These are phyloP conservation scores for Penicillium odoratum DNA, from an alignment of 495 filamentous ascomycete species.

Conservation along the genomic window DNA sequence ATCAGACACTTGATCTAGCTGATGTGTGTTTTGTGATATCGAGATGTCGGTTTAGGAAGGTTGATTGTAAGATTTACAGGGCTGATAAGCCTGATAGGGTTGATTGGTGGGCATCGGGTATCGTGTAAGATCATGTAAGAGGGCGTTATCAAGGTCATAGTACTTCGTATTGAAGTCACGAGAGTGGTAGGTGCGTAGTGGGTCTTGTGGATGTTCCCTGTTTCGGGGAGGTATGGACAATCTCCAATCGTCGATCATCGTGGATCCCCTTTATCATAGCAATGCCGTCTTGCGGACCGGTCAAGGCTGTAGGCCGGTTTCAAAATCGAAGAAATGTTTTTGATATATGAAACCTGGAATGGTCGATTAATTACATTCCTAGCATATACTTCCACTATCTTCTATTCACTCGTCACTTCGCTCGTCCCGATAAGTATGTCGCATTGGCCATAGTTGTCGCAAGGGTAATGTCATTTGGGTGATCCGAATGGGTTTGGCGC, in stretches of 20 bases:
- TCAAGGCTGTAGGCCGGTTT: neutral
- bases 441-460: conserved; percentile 7
- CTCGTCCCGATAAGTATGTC: neutral
- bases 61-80: neutral
- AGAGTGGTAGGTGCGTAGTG: neutral
- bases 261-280: neutral
- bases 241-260: conserved; percentile 6
- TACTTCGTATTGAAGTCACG: neutral
- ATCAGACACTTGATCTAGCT: neutral
- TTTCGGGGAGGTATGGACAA: neutral
- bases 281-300: neutral
- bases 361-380: conserved; percentile 4
- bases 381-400: neutral
- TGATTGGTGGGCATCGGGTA: neutral
- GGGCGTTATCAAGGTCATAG: neutral
- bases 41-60: neutral
- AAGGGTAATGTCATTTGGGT: neutral
- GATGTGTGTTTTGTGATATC: neutral
- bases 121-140: neutral
- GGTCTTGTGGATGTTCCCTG: neutral
- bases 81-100: neutral
- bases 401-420: neutral
- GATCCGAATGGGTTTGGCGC: neutral
- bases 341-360: neutral
- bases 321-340: neutral